Conservation (phyloP, 2,329 filamentous ascomycete genomes). For the Calonectria fujianensis region DNA sequence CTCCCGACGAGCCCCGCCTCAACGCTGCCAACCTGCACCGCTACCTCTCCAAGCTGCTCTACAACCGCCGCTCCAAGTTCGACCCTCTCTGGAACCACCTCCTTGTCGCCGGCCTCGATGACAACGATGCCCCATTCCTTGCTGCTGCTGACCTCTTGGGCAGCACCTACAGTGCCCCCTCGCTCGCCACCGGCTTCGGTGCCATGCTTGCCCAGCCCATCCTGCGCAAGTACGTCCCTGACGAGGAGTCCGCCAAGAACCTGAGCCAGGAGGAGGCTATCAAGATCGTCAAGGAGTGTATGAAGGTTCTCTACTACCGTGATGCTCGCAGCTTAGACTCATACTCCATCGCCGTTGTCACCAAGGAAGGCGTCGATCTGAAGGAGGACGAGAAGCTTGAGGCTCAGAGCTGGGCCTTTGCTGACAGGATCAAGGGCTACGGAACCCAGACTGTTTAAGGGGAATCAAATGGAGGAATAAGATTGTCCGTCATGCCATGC, state of each 20-base stretch:
- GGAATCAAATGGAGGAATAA: slow-evolving; percentile 24
- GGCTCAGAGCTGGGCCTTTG: slow-evolving; percentile 98
- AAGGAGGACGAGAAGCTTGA: slow-evolving; percentile 92
- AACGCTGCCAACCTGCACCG: slow-evolving; percentile 96
- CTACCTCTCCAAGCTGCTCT: slow-evolving; percentile 96
- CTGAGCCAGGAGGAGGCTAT: slow-evolving; percentile 87
- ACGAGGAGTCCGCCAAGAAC: slow-evolving; percentile 84
- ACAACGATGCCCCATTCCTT: slow-evolving; percentile 87
- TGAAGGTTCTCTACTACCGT: slow-evolving; percentile 99
- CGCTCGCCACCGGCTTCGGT: slow-evolving; percentile 94
- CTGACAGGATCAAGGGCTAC: slow-evolving; percentile 94
- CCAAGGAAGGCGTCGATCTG: slow-evolving; percentile 90
- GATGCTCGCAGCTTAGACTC: slow-evolving; percentile 94
- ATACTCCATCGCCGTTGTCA: slow-evolving; percentile 94
- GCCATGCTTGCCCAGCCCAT: slow-evolving; percentile 95
- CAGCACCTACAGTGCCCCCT: slow-evolving; percentile 91
- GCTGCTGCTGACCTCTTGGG: slow-evolving; percentile 94
- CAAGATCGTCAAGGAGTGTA: slow-evolving; percentile 89
- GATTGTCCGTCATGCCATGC: slow-evolving; percentile 25
- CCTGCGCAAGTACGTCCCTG: slow-evolving; percentile 87
- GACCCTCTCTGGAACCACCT: slow-evolving; percentile 98
- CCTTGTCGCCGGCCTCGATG: slow-evolving; percentile 91
- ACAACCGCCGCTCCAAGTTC: slow-evolving; percentile 95
- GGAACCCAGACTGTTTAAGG: slow-evolving; percentile 85
- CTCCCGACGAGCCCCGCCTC: slow-evolving; percentile 70